Conservation (phyloP, 768 basidiomycete species). For the Naganishia friedmannii region DNA sequence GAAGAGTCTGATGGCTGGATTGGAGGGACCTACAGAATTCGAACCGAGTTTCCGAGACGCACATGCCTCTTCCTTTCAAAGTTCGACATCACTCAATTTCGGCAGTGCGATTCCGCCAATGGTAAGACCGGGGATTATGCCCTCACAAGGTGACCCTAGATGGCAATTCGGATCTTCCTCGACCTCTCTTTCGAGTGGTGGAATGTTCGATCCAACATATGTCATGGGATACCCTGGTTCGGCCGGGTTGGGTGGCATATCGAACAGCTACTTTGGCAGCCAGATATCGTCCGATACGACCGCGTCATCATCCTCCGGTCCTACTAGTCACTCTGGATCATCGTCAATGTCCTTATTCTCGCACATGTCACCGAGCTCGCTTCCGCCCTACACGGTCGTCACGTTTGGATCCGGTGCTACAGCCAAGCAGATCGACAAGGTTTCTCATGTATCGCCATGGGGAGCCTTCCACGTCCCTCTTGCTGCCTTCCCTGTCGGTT, state of each 20-base stretch:
- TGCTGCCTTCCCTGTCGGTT: conserved; percentile 52
- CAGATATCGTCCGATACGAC: not conserved
- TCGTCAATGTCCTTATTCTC: not conserved
- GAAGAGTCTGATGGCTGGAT: conserved; percentile 29
- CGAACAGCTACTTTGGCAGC: conserved; percentile 19
- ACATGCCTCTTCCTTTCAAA: conserved; percentile 16
- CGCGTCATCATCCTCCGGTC: not conserved
- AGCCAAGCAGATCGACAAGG: conserved; percentile 79
- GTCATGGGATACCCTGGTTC: conserved; percentile 18
- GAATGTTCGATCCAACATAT: conserved; percentile 15
- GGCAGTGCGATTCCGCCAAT: conserved; percentile 14
- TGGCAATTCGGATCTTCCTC: conserved; percentile 17
- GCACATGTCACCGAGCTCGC: conserved; percentile 15
- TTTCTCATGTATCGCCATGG: conserved; percentile 59
- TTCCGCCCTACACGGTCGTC: conserved; percentile 64
- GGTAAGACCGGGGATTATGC: not conserved
- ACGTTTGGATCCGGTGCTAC: conserved; percentile 82
- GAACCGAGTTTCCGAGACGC: conserved; percentile 15
- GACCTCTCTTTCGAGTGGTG: not conserved
- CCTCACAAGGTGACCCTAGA: not conserved
- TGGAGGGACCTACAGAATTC: conserved; percentile 24
- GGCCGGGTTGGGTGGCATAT: not conserved
- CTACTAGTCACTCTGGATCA: not conserved
- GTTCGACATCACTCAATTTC: conserved; percentile 14
- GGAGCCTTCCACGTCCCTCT: conserved; percentile 50